phyloP scores from a whole-genome alignment of 139 green algal genomes.

The Chara braunii region DNA sequence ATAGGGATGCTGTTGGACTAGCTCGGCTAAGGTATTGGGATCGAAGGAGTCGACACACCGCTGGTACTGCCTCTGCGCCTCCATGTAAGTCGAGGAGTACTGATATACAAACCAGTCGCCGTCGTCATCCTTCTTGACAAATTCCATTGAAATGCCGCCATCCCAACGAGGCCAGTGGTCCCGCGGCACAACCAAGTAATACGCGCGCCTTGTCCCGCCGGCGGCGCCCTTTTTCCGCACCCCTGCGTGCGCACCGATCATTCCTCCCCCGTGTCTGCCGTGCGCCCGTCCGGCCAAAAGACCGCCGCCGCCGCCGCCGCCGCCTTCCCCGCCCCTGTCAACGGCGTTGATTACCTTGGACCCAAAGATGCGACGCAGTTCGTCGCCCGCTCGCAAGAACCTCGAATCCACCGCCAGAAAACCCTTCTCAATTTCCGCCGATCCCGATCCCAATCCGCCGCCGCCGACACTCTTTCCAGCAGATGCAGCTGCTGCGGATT shows the following conservation, averaged over 20 bases:
- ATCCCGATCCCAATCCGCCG: too few species aligned
- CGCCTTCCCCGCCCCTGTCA: too few species aligned
- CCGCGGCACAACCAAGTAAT: constrained; percentile 13
- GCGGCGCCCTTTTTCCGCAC: constrained; percentile 10
- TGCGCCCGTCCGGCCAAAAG: too few species aligned
- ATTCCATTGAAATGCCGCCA: constrained; percentile 25
- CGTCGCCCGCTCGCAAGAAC: constrained; percentile 58
- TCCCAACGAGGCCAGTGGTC: constrained; percentile 28
- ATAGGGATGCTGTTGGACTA: constrained; percentile 71
- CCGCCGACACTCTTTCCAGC: not conserved
- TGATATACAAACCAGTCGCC: constrained; percentile 52
- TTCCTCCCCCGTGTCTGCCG: not conserved
- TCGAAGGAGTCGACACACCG: constrained; percentile 60
- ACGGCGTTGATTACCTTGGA: constrained; percentile 52
- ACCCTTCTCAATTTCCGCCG: constrained; percentile 42
- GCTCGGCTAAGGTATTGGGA: constrained; percentile 60
- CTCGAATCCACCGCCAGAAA: constrained; percentile 62
- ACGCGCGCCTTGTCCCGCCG: not conserved
- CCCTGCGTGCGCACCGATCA: not conserved
- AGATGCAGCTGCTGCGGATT: not conserved
- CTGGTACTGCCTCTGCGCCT: constrained; percentile 17
- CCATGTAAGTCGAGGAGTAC: constrained; percentile 52
- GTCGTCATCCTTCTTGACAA: constrained; percentile 7
- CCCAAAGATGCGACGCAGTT: constrained; percentile 78
- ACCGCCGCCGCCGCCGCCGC: too few species aligned